A percentile compares a stretch with the other conserved stretches of the same genome.
phyloP scores from a whole-genome alignment of 2,329 filamentous ascomycete species.

The Tolypocladium ophioglossoides region DNA sequence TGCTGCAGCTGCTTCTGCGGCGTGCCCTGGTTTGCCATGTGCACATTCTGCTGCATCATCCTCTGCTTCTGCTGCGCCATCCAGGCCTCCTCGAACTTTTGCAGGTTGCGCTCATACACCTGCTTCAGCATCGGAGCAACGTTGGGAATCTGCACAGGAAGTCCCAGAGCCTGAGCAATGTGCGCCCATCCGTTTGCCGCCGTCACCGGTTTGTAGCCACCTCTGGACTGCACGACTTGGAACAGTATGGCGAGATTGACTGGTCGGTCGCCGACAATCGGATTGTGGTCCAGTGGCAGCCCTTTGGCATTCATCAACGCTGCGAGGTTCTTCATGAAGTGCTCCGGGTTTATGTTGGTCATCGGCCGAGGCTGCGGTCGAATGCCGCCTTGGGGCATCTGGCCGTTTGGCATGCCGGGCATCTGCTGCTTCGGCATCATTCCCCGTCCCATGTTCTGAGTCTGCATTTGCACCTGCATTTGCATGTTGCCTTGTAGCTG shows the following conservation, averaged over 20 bases:
- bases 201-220: slow-evolving; percentile 66
- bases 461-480: slow-evolving; percentile 41
- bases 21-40: slow-evolving; percentile 6
- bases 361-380: slow-evolving; percentile 37
- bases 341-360: slow-evolving; percentile 45
- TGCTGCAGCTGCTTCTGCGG: slow-evolving; percentile 28
- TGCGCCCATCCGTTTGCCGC: slow-evolving; percentile 62
- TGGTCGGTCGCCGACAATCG: slow-evolving; percentile 60
- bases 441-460: slow-evolving; percentile 31
- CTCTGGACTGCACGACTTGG: slow-evolving; percentile 60
- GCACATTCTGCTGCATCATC: slow-evolving; percentile 35
- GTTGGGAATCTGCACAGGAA: slow-evolving; percentile 52
- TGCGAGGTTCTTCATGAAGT: slow-evolving; percentile 65
- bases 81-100: slow-evolving; percentile 66
- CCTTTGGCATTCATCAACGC: slow-evolving; percentile 68
- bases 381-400: slow-evolving; percentile 39
- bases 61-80: slow-evolving; percentile 43
- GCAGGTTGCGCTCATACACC: slow-evolving; percentile 66
- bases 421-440: slow-evolving; percentile 44
- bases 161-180: slow-evolving; percentile 54
- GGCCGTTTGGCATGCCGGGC: slow-evolving; percentile 42
- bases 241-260: slow-evolving; percentile 72
- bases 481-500: slow-evolving; percentile 53
- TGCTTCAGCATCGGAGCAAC: slow-evolving; percentile 60
- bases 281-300: slow-evolving; percentile 63